Evolutionary conservation across 208 protist species (phyloP).

Genomic region (Polymyxa betae): DNA sequence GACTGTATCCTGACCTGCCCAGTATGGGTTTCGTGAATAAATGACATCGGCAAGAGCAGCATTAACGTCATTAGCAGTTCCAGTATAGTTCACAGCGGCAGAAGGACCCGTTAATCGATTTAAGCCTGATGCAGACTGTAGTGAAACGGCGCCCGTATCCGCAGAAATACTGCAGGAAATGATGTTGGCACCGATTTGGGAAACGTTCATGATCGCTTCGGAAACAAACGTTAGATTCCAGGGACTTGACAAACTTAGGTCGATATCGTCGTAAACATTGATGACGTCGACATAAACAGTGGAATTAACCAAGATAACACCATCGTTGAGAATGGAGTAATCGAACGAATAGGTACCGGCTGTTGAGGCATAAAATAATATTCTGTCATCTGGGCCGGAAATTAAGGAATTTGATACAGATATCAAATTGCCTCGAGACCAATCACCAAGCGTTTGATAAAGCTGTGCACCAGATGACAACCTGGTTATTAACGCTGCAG

Average conservation of each 20-base stretch:
- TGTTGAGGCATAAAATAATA: not conserved
- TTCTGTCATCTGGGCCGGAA: not conserved
- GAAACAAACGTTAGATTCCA: not conserved
- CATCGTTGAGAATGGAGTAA: not conserved
- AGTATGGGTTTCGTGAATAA: constrained; percentile 1
- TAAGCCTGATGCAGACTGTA: not conserved
- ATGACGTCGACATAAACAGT: constrained; percentile 25
- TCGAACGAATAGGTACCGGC: not conserved
- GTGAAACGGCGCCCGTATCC: not conserved
- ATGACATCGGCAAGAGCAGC: not conserved
- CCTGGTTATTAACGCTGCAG: not conserved
- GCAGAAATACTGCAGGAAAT: not conserved
- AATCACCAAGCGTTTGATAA: not conserved
- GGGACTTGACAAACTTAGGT: not conserved
- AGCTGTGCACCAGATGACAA: not conserved
- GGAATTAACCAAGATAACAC: not conserved
- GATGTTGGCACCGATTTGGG: not conserved
- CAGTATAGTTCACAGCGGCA: constrained; percentile 7
- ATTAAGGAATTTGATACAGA: not conserved
- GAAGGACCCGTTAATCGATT: not conserved
- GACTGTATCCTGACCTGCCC: not conserved
- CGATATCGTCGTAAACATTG: constrained; percentile 24
- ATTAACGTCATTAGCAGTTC: not conserved
- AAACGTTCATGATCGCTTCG: not conserved
- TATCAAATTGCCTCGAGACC: not conserved